These are phyloP conservation scores for Malbranchea cinnamomea DNA, from an alignment of 2,329 filamentous ascomycete genomes.

Conservation along the genomic window DNA sequence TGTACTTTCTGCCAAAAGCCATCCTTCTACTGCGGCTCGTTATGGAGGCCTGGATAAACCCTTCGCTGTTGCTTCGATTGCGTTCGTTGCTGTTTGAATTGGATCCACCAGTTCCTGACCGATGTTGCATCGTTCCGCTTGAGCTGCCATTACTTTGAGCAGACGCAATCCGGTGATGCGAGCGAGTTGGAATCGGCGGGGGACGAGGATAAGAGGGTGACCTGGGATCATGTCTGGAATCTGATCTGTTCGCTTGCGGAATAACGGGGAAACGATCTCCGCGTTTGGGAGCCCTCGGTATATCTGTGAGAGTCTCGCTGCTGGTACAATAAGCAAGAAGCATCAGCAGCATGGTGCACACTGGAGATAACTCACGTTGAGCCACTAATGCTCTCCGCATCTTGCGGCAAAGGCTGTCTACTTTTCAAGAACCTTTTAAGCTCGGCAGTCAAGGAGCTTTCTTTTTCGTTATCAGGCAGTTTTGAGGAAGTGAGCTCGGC, in stretches of 20 bases:
- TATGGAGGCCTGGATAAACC: constrained; percentile 34
- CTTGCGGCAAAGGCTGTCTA: constrained; percentile 26
- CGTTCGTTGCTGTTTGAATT: constrained; percentile 47
- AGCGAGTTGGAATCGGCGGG: constrained; percentile 65
- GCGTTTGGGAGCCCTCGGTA: constrained; percentile 53
- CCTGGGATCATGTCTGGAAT: constrained; percentile 46
- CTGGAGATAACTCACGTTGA: constrained; percentile 26
- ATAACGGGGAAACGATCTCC: constrained; percentile 45
- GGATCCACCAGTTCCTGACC: constrained; percentile 74
- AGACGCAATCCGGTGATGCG: constrained; percentile 53
- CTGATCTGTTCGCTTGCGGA: constrained; percentile 46
- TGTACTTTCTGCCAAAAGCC: constrained; percentile 43
- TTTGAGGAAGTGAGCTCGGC: constrained; percentile 43
- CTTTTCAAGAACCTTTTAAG: constrained; percentile 43
- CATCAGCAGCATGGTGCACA: constrained; percentile 10
- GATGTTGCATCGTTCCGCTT: constrained; percentile 39
- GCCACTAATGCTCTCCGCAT: constrained; percentile 24
- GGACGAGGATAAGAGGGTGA: constrained; percentile 53
- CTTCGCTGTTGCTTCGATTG: constrained; percentile 48
- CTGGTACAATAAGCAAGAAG: background rate
- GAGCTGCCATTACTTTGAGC: constrained; percentile 24
- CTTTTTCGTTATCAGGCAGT: constrained; percentile 44
- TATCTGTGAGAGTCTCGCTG: constrained; percentile 61
- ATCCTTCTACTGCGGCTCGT: constrained; percentile 41
- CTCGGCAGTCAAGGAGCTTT: constrained; percentile 44